Evolutionary conservation across 2,329 filamentous ascomycete species (phyloP), one percentile per base, ranked within the genome.

Genomic region (Periglandula ipomoeae): DNA sequence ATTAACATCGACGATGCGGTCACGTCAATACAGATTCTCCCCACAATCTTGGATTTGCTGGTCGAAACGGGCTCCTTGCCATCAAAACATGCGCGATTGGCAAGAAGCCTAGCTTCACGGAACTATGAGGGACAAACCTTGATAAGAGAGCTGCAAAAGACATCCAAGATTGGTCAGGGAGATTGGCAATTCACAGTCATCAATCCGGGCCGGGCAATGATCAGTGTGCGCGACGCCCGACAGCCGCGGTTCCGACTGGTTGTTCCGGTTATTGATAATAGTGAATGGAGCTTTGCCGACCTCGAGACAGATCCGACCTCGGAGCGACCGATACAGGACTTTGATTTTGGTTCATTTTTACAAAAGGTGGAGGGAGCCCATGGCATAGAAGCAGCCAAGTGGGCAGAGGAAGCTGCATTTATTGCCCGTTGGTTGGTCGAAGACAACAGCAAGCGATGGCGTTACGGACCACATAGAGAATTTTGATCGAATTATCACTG

Each of bases 101-200:
- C 61, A 1, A 53, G 53, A 4, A 61, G 66, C 24, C 55, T 67
- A 8, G 49, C 64, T 3, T 54, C 59, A 10, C n/a, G n/a, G n/a
- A 61, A 67, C 42, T 67, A 64, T 27, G 64, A 67, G 32, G 62
- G 64, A 2, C 62, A 66, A 47, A 66, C 65, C 1, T 53, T 67
- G 2, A 60, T 67, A 30, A 58, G 63, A 9, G 59, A 59, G 23
- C 57, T 56, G 49, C 57, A 52, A 1, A 24, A 34, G 3, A 55
- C 52, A 20, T 42, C 45, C 26, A 50, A 50, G 2, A n/a, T n/a
- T n/a, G 55, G 59, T 1, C 50, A 57, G 7, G 57, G 61, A 3
- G 51, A 58, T 19, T 65, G 62, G 62, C 61, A 65, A n/a, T 65
- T 61, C 22, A 57, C 59, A 8, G 54, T 65, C 5, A 59, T 58